Conservation (phyloP, 805 yeast genomes). For the Nakazawaea sp. region DNA sequence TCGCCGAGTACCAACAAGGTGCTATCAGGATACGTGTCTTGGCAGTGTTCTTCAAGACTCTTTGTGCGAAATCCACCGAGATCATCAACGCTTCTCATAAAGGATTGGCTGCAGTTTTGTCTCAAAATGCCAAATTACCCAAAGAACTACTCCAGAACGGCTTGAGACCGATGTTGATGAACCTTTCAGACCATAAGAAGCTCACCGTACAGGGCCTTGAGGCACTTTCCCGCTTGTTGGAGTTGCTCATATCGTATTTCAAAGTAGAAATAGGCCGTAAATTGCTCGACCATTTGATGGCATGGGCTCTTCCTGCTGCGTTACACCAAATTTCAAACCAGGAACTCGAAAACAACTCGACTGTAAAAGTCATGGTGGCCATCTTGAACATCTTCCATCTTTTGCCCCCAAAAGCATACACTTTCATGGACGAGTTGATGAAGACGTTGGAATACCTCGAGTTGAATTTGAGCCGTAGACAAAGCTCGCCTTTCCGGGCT, state of each 20-base stretch:
- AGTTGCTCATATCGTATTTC: slow-evolving; percentile 83
- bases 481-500: slow-evolving; percentile 82
- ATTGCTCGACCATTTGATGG: slow-evolving; percentile 84
- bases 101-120: slow-evolving; percentile 76
- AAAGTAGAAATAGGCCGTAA: slow-evolving; percentile 96
- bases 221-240: slow-evolving; percentile 81
- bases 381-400: slow-evolving; percentile 87
- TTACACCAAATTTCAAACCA: slow-evolving; percentile 72
- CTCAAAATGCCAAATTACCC: slow-evolving; percentile 84
- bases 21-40: slow-evolving; percentile 73
- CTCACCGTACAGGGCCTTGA: slow-evolving; percentile 85
- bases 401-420: slow-evolving; percentile 86
- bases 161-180: slow-evolving; percentile 90
- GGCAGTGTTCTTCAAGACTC: slow-evolving; percentile 91
- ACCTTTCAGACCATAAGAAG: slow-evolving; percentile 87
- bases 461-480: slow-evolving; percentile 75
- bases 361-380: slow-evolving; percentile 82
- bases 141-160: slow-evolving; percentile 95
- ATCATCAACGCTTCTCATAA: slow-evolving; percentile 91
- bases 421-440: slow-evolving; percentile 84
- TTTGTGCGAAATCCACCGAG: slow-evolving; percentile 76
- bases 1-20: slow-evolving; percentile 65
- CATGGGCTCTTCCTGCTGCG: slow-evolving; percentile 87
- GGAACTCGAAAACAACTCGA: slow-evolving; percentile 72
- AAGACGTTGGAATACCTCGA: slow-evolving; percentile 73